phyloP scores from a whole-genome alignment of 2,329 filamentous ascomycete species.

The Gyromitra esculenta region DNA sequence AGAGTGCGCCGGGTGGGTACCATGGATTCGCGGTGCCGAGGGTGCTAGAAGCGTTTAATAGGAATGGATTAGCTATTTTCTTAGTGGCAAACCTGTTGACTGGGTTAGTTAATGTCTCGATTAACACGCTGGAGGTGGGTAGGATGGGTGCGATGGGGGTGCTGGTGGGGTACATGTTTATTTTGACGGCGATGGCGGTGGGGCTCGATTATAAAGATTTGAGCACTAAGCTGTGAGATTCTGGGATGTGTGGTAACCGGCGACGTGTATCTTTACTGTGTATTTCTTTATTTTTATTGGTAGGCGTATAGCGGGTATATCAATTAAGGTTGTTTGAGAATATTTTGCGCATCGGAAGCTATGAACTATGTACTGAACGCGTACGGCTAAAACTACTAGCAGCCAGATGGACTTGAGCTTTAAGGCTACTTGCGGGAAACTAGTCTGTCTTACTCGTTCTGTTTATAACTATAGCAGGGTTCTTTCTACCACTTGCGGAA shows the following conservation, averaged over 20 bases:
- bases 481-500: too few relatives aligned
- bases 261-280: background rate
- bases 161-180: conserved; percentile 75
- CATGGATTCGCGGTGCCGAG: conserved; percentile 77
- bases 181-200: conserved; percentile 74
- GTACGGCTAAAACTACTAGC: too few relatives aligned
- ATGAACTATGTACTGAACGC: background rate
- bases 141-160: conserved; percentile 75
- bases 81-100: conserved; percentile 88
- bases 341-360: background rate
- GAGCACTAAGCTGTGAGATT: conserved; percentile 73
- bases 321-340: background rate
- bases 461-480: too few relatives aligned
- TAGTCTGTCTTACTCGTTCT: too few relatives aligned
- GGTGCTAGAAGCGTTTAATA: conserved; percentile 84
- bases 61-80: conserved; percentile 87
- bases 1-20: conserved; percentile 71
- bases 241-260: background rate
- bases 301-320: conserved; percentile 1
- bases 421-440: too few relatives aligned
- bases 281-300: background rate
- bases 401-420: too few relatives aligned
- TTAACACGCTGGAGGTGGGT: conserved; percentile 80
- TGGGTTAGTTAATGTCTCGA: conserved; percentile 84
- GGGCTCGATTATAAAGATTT: conserved; percentile 68